Evolutionary conservation across 352 stramenopile genomes (phyloP).

Genomic region (Globisporangium okanoganense): DNA sequence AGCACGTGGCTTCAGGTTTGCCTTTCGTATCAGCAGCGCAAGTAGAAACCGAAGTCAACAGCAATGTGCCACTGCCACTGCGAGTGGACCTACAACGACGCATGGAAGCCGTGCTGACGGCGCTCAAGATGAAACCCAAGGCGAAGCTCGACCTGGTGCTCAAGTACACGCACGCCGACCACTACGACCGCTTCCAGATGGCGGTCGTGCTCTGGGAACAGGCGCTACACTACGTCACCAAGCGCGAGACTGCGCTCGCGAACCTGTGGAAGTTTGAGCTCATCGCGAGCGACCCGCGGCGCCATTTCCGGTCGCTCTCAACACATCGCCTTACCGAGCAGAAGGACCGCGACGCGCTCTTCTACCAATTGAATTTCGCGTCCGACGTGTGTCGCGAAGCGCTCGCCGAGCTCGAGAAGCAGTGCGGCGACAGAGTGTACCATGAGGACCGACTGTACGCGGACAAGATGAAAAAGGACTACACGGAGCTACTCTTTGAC

Average conservation of each 20-base stretch:
- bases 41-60: slow-evolving; percentile 11
- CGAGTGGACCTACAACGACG: slow-evolving; percentile 55
- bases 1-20: not conserved
- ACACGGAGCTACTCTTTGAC: slow-evolving; percentile 65
- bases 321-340: slow-evolving; percentile 59
- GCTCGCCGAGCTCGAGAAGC: slow-evolving; percentile 41
- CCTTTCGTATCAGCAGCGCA: not conserved
- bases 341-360: slow-evolving; percentile 57
- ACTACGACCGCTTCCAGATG: slow-evolving; percentile 55
- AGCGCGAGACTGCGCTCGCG: slow-evolving; percentile 41
- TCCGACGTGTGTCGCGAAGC: slow-evolving; percentile 41
- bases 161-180: slow-evolving; percentile 61
- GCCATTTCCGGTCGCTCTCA: slow-evolving; percentile 67
- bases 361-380: slow-evolving; percentile 48
- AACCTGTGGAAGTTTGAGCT: slow-evolving; percentile 45
- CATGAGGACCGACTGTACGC: slow-evolving; percentile 41
- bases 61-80: slow-evolving; percentile 40
- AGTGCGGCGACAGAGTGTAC: slow-evolving; percentile 39
- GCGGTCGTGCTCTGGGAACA: slow-evolving; percentile 68
- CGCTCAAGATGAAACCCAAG: slow-evolving; percentile 44
- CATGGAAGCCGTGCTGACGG: slow-evolving; percentile 51
- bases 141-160: slow-evolving; percentile 66
- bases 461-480: slow-evolving; percentile 78
- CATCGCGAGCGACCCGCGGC: slow-evolving; percentile 60
- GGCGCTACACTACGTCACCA: slow-evolving; percentile 30